A percentile compares a stretch with the other conserved stretches of the same genome.
These are phyloP conservation scores for Arxiozyma slooffiae DNA, from an alignment of 1,139 yeast genomes.

Conservation along the genomic window DNA sequence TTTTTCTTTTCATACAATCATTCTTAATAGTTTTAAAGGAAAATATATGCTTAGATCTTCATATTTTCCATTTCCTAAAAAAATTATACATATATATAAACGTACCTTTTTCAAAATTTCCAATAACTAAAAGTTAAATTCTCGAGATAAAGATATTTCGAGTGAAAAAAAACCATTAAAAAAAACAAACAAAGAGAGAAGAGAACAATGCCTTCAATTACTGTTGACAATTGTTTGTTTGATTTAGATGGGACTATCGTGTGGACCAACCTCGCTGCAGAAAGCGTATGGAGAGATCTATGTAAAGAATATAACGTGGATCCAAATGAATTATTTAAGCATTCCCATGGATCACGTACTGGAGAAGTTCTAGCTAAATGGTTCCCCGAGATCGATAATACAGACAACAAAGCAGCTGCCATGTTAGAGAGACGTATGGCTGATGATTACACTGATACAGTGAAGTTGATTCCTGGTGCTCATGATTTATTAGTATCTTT, in stretches of 20 bases:
- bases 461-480: conserved; percentile 60
- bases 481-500: conserved; percentile 42
- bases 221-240: conserved; percentile 38
- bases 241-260: conserved; percentile 75
- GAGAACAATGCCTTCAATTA: conserved; percentile 7
- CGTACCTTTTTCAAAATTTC: too few relatives aligned
- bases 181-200: too few relatives aligned
- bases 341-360: conserved; percentile 67
- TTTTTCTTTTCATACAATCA: too few relatives aligned
- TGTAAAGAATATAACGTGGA: conserved; percentile 54
- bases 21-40: not conserved
- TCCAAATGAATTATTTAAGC: conserved; percentile 55
- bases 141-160: too few relatives aligned
- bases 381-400: conserved; percentile 57
- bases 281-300: conserved; percentile 59
- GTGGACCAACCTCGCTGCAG: conserved; percentile 63
- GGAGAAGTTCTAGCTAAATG: conserved; percentile 54
- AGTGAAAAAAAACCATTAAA: too few relatives aligned
- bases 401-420: conserved; percentile 41
- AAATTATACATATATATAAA: too few relatives aligned
- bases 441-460: conserved; percentile 51
- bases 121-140: too few relatives aligned
- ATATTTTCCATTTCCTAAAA: not conserved
- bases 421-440: conserved; percentile 59
- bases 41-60: not conserved